A percentile compares a stretch with the other conserved stretches of the same genome.
These are phyloP conservation scores for Suillus occidentalis DNA, from an alignment of 768 basidiomycete species.

Conservation along the genomic window DNA sequence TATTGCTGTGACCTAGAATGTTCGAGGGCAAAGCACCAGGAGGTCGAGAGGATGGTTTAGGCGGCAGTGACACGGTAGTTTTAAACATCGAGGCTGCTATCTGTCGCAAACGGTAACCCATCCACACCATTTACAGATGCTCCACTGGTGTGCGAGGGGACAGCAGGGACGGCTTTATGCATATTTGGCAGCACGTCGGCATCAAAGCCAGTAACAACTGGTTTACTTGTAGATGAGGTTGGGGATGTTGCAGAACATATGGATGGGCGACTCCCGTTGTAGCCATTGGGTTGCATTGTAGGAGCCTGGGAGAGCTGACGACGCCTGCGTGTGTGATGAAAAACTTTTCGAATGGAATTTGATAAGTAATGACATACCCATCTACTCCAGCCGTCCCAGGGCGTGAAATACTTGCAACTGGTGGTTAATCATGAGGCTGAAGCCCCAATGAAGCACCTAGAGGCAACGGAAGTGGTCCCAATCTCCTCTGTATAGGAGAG, in stretches of 20 bases:
- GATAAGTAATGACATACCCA: constrained; percentile 17
- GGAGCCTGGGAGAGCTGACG: constrained; percentile 32
- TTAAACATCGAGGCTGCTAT: constrained; percentile 17
- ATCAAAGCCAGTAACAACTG: constrained; percentile 8
- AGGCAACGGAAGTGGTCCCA: constrained; percentile 28
- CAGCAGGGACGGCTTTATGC: constrained; percentile 33
- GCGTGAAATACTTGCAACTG: constrained; percentile 18
- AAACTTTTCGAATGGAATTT: not conserved
- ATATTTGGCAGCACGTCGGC: constrained; percentile 24
- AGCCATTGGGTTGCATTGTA: constrained; percentile 15
- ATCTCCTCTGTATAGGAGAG: constrained; percentile 30
- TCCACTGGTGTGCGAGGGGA: too few species aligned
- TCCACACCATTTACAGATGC: constrained; percentile 11
- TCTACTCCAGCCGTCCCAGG: constrained; percentile 27
- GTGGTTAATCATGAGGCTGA: constrained; percentile 15
- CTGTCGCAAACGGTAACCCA: constrained; percentile 1
- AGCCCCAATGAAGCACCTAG: constrained; percentile 21
- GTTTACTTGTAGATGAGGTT: constrained; percentile 16
- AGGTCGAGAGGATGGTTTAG: constrained; percentile 27
- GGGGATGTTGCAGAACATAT: constrained; percentile 22
- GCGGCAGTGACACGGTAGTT: constrained; percentile 10
- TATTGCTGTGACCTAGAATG: constrained; percentile 23
- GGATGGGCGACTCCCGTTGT: constrained; percentile 20
- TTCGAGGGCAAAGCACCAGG: constrained; percentile 29
- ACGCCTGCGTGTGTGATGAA: constrained; percentile 18